These are phyloP conservation scores for Neobulgaria alba DNA, from an alignment of 2,329 filamentous ascomycete species.

Conservation along the genomic window DNA sequence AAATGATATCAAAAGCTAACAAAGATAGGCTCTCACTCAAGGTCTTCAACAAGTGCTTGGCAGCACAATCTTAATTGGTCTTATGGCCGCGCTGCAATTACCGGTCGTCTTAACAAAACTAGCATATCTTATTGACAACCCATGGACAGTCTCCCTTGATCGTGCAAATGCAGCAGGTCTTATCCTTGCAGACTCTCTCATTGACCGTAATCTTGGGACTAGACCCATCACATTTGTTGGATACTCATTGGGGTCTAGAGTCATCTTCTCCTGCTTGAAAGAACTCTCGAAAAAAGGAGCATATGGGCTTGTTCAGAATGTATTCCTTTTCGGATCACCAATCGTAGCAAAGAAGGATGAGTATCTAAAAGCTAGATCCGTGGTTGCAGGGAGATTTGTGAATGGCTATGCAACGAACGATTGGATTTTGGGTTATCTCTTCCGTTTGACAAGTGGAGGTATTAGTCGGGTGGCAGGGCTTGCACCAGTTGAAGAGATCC, in stretches of 20 bases:
- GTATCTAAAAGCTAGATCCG: constrained; percentile 69
- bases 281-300: constrained; percentile 81
- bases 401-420: constrained; percentile 93
- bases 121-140: constrained; percentile 94
- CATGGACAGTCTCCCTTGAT: constrained; percentile 93
- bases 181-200: constrained; percentile 87
- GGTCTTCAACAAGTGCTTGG: constrained; percentile 92
- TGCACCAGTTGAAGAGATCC: constrained; percentile 64
- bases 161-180: constrained; percentile 81
- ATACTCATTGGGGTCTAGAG: constrained; percentile 83
- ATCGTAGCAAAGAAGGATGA: constrained; percentile 89
- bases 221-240: constrained; percentile 88
- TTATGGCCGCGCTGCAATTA: constrained; percentile 92
- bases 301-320: constrained; percentile 84
- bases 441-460: constrained; percentile 86
- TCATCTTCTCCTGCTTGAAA: constrained; percentile 85
- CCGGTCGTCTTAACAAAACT: constrained; percentile 89
- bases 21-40: constrained; percentile 76
- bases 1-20: constrained; percentile 20
- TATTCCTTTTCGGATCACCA: constrained; percentile 88
- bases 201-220: constrained; percentile 84
- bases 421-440: constrained; percentile 95
- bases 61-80: constrained; percentile 74
- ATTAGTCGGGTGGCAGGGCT: constrained; percentile 84
- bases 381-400: constrained; percentile 86